These are phyloP conservation scores for Pythium graminicola DNA, from an alignment of 352 stramenopile species.

Conservation along the genomic window DNA sequence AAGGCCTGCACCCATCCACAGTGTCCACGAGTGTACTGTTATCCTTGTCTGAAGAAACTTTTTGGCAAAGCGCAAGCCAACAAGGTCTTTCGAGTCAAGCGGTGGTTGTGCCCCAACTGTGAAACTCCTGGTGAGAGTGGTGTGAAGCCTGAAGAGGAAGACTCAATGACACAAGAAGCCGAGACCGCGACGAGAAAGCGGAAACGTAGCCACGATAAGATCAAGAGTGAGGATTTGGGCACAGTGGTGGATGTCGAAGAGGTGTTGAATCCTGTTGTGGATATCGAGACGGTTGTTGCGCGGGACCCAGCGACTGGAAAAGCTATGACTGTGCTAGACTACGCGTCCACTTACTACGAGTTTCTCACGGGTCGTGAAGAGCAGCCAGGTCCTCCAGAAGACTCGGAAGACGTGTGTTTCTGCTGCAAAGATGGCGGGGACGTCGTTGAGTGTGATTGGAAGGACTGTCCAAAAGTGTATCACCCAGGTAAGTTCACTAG, in stretches of 20 bases:
- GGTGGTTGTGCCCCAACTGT: conserved; percentile 65
- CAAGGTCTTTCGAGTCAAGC: conserved; percentile 49
- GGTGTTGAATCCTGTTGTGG: background rate
- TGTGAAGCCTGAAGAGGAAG: background rate
- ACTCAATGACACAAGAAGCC: background rate
- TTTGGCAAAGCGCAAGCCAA: conserved; percentile 49
- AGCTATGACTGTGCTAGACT: conserved; percentile 54
- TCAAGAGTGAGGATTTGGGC: conserved; percentile 13
- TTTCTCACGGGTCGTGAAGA: conserved; percentile 49
- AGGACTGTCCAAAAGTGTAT: conserved; percentile 73
- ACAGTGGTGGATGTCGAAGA: background rate
- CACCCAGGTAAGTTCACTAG: conserved; percentile 38
- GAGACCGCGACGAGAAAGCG: conserved; percentile 35
- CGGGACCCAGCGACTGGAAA: conserved; percentile 6
- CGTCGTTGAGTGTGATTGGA: conserved; percentile 77
- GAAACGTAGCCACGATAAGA: conserved; percentile 30
- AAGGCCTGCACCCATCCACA: conserved; percentile 43
- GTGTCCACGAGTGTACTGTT: conserved; percentile 49
- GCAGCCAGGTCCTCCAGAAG: conserved; percentile 10
- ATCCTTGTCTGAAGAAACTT: conserved; percentile 49
- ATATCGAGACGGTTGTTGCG: conserved; percentile 12
- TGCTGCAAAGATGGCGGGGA: conserved; percentile 80
- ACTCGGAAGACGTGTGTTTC: conserved; percentile 80
- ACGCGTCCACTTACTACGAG: conserved; percentile 58
- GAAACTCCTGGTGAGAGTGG: conserved; percentile 14